A percentile compares a stretch with the other conserved stretches of the same genome.
These are phyloP conservation scores for Microbotryum violaceum DNA, from an alignment of 1,284 basidiomycete species.

Conservation along the genomic window DNA sequence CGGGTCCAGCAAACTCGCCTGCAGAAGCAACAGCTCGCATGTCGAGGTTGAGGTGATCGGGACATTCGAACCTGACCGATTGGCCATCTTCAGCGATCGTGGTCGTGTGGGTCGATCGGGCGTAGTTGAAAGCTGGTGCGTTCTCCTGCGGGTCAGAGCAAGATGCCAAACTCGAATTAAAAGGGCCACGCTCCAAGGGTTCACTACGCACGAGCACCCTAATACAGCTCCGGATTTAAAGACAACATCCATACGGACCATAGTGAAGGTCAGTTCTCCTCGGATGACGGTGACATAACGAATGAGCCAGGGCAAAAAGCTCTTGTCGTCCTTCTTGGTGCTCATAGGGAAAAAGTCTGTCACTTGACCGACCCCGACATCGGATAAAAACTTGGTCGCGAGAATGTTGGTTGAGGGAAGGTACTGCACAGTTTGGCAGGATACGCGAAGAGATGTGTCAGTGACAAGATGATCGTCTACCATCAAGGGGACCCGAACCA, in stretches of 20 bases:
- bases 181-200: not conserved
- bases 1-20: conserved; percentile 12
- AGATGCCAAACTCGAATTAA: not conserved
- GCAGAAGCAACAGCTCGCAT: conserved; percentile 54
- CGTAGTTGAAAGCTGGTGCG: conserved; percentile 90
- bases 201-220: not conserved
- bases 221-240: not conserved
- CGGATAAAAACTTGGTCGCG: conserved; percentile 33
- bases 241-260: conserved; percentile 43
- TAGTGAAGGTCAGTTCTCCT: conserved; percentile 61
- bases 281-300: conserved; percentile 78
- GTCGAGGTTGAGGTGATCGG: conserved; percentile 56
- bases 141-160: conserved; percentile 44
- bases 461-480: not conserved
- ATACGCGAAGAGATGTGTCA: not conserved
- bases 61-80: conserved; percentile 51
- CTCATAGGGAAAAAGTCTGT: conserved; percentile 70
- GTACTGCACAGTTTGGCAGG: not conserved
- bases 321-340: conserved; percentile 45
- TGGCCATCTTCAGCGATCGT: conserved; percentile 47
- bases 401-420: conserved; percentile 33
- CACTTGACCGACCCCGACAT: conserved; percentile 30
- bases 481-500: too few relatives aligned
- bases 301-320: conserved; percentile 76
- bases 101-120: conserved; percentile 61